These are phyloP conservation scores for Tagetes erecta DNA, from an alignment of 129 eudicot genomes.

Conservation along the genomic window DNA sequence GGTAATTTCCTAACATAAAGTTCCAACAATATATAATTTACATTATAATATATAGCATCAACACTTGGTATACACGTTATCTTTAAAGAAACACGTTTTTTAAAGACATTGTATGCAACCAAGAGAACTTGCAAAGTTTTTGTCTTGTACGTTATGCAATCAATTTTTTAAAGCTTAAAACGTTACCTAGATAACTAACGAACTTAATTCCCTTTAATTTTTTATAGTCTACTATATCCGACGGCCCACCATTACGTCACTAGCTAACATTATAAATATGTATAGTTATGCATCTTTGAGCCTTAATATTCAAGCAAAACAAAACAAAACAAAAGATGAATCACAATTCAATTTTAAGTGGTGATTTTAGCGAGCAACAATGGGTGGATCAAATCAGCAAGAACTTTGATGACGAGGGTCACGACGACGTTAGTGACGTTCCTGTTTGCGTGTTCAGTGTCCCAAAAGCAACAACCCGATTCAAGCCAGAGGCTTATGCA, in stretches of 20 bases:
- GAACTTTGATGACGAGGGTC: constrained; percentile 25
- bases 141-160: constrained; percentile 28
- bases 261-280: constrained; percentile 16
- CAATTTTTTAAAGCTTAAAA: neutral
- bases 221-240: neutral
- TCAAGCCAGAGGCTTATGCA: constrained; percentile 52
- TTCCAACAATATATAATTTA: neutral
- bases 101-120: neutral
- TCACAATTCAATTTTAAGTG: constrained; percentile 30
- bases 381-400: constrained; percentile 44
- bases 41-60: neutral
- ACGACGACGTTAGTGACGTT: constrained; percentile 8
- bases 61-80: neutral
- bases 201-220: neutral
- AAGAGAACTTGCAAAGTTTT: neutral
- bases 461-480: constrained; percentile 24
- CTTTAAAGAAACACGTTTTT: neutral
- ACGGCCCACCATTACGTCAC: constrained; percentile 12
- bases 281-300: neutral
- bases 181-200: constrained; percentile 5
- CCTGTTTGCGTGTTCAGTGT: constrained; percentile 39
- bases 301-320: too few relatives aligned
- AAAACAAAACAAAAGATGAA: neutral
- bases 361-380: constrained; percentile 35
- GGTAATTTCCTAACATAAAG: neutral